phyloP scores from a whole-genome alignment of 495 filamentous ascomycete genomes.

The Neurospora sp. region DNA sequence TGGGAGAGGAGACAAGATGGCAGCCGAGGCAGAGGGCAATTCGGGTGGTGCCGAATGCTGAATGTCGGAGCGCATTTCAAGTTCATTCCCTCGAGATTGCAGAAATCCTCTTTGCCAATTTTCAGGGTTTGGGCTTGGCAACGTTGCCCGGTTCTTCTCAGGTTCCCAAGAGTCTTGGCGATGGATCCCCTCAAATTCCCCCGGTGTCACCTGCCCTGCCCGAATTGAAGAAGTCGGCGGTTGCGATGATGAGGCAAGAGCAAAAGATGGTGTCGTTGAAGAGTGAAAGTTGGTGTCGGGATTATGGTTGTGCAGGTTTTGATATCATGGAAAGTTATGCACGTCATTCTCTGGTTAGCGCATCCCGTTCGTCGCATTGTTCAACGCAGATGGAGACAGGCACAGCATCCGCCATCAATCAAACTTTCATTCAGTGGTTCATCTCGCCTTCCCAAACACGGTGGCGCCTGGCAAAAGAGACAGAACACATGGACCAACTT shows the following conservation, averaged over 20 bases:
- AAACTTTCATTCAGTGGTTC: not conserved
- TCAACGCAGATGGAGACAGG: not conserved
- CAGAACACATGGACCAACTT: not conserved
- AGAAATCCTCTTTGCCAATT: not conserved
- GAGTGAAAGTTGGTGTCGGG: not conserved
- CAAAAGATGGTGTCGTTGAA: not conserved
- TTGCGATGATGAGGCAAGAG: not conserved
- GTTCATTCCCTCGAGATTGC: not conserved
- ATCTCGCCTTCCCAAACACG: not conserved
- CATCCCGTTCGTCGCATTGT: not conserved
- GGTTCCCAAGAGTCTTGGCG: not conserved
- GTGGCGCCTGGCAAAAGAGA: not conserved
- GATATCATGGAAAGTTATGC: not conserved
- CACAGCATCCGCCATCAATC: not conserved
- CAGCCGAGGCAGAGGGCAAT: not conserved
- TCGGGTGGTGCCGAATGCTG: not conserved
- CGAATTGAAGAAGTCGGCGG: not conserved
- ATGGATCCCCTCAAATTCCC: not conserved
- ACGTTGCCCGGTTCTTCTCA: not conserved
- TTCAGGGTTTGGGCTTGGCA: not conserved
- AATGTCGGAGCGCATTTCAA: not conserved
- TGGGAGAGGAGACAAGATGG: not conserved
- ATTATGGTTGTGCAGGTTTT: not conserved
- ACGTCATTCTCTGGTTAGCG: not conserved
- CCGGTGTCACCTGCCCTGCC: not conserved